Evolutionary conservation across 1,139 yeast genomes (phyloP), one percentile per base, ranked within the genome.

Genomic region (Sugiyamaella paludigena): DNA sequence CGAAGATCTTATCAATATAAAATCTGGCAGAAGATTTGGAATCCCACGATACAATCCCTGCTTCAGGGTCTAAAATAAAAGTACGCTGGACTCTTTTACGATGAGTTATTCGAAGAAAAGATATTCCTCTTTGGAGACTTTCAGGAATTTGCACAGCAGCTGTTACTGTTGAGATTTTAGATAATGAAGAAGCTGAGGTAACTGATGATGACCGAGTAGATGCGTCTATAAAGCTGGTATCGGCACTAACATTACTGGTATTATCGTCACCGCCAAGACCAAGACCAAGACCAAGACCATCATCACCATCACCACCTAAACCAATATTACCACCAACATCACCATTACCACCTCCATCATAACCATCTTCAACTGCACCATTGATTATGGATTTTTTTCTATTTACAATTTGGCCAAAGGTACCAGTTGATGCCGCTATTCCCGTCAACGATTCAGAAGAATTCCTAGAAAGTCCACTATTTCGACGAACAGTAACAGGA

Each of bases 1-100:
- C 83, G 56, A 81, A 80, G 37, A 92, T 84, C 48, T 81, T 80
- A 63, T 87, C 96, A 12, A 88, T 72, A n/a, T 76, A 71, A 50
- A 89, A 72, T 41, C 70, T 75, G 19, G 79, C 77, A 11, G 74
- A 63, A 31, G 74, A 64, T 47, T 73, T 74, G 13, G 61, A 68
- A 50, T 76, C 78, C 86, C 91, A 84, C 1, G 74, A 65, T 13
- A 80, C 65, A 1, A 68, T 55, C 4, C 80, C 80, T 10, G 66
- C 59, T 10, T 72, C 77, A 1, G 62, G 72, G 58, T 78, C 75
- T 5, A 80, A 60, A 35, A 59, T 64, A 54, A 80, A 75, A 13
- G 74, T 69, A 31, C 79, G 70, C 55, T 82, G 76, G 35, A 81
- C 80, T 58, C 77, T 78, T 52, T 88, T 85, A 56, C 80, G 81